Evolutionary conservation across 116 monocot genomes (phyloP).

Genomic region (Trichopus zeylanicus): DNA sequence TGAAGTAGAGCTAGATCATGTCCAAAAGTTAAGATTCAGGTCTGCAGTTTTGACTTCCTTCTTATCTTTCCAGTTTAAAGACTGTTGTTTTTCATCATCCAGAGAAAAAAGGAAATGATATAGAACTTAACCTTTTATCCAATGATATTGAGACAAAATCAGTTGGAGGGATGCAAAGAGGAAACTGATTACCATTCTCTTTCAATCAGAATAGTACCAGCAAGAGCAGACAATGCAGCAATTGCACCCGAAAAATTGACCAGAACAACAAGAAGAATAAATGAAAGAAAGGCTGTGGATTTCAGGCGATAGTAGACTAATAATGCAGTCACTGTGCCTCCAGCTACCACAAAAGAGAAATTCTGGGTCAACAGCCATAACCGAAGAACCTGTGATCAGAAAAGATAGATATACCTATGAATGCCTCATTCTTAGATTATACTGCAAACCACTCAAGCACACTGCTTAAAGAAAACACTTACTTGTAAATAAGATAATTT

Average conservation of each 20-base stretch:
- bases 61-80: no score
- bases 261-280: slow-evolving; percentile 42
- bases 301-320: slow-evolving; percentile 28
- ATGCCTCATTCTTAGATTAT: no score
- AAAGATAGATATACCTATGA: neutral
- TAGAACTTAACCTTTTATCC: no score
- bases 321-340: slow-evolving; percentile 41
- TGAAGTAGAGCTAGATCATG: no score
- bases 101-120: no score
- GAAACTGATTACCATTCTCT: slow-evolving; percentile 70
- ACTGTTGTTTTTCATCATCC: no score
- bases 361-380: slow-evolving; percentile 70
- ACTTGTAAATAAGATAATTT: slow-evolving; percentile 54
- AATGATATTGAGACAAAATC: no score
- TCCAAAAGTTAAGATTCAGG: no score
- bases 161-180: no score
- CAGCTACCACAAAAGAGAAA: slow-evolving; percentile 76
- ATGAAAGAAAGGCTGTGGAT: slow-evolving; percentile 25
- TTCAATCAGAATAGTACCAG: slow-evolving; percentile 90
- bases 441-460: no score
- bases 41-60: no score
- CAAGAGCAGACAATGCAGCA: slow-evolving; percentile 79
- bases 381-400: slow-evolving; percentile 37
- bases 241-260: slow-evolving; percentile 70
- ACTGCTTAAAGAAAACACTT: no score